phyloP scores from a whole-genome alignment of 2,329 filamentous ascomycete genomes.

The Cadophora luteo-olivacea region DNA sequence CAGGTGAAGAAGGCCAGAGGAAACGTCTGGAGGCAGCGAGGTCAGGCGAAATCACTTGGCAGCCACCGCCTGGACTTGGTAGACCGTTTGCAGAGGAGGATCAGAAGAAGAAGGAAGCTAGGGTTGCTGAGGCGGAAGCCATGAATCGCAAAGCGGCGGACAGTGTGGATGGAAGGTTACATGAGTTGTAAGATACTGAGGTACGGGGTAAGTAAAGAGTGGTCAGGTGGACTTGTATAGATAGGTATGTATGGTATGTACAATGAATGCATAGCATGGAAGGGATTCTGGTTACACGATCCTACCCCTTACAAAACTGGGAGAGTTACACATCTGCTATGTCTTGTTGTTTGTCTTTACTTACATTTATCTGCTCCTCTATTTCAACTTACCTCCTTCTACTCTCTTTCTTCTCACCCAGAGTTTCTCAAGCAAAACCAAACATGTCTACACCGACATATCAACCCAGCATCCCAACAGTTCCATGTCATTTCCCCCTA shows the following conservation, averaged over 20 bases:
- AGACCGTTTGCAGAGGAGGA: constrained; percentile 29
- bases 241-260: constrained; percentile 18
- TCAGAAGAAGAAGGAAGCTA: constrained; percentile 5
- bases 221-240: constrained; percentile 8
- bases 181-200: constrained; percentile 9
- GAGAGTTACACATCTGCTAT: background rate
- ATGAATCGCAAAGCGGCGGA: background rate
- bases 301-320: background rate
- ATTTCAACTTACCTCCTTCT: background rate
- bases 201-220: background rate
- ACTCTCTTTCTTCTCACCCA: no score
- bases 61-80: constrained; percentile 46
- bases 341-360: background rate
- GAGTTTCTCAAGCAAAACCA: no score
- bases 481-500: background rate
- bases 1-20: constrained; percentile 78
- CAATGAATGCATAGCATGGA: constrained; percentile 14
- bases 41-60: constrained; percentile 69
- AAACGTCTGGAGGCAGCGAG: constrained; percentile 68
- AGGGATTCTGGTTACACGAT: background rate
- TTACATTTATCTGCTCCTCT: background rate
- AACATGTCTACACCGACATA: background rate
- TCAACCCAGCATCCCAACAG: background rate
- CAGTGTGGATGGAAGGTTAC: background rate
- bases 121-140: background rate